phyloP scores from a whole-genome alignment of 495 filamentous ascomycete genomes.

The Annulohypoxylon stygium region DNA sequence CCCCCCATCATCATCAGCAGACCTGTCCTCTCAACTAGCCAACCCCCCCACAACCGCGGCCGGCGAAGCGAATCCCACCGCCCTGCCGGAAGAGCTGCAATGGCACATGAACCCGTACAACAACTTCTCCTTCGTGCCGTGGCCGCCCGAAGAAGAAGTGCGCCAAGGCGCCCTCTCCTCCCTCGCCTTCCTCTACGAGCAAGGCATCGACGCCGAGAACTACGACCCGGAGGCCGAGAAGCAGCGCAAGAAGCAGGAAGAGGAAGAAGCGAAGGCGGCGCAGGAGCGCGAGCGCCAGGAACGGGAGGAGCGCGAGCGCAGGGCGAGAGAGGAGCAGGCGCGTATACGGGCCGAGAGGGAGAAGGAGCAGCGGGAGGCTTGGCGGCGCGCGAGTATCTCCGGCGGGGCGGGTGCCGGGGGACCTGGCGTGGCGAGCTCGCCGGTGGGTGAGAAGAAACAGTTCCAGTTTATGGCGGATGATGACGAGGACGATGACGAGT shows the following conservation, averaged over 20 bases:
- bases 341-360: slow-evolving; percentile 50
- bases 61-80: neutral
- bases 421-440: slow-evolving; percentile 22
- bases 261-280: slow-evolving; percentile 54
- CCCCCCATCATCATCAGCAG: slow-evolving; percentile 1
- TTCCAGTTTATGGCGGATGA: slow-evolving; percentile 66
- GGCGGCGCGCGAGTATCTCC: slow-evolving; percentile 54
- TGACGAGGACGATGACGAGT: slow-evolving; percentile 67
- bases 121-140: slow-evolving; percentile 70
- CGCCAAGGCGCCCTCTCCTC: slow-evolving; percentile 71
- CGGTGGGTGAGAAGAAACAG: slow-evolving; percentile 57
- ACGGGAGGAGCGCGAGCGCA: slow-evolving; percentile 58
- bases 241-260: slow-evolving; percentile 56
- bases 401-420: slow-evolving; percentile 13
- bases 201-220: slow-evolving; percentile 67
- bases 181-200: slow-evolving; percentile 68
- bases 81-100: slow-evolving; percentile 56
- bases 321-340: slow-evolving; percentile 55
- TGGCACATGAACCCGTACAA: slow-evolving; percentile 66
- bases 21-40: slow-evolving; percentile 21
- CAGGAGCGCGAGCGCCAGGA: slow-evolving; percentile 60
- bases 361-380: slow-evolving; percentile 51
- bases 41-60: slow-evolving; percentile 19
- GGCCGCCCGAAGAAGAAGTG: slow-evolving; percentile 75
- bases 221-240: slow-evolving; percentile 68